These are phyloP conservation scores for Phytophthora pinifolia DNA, from an alignment of 352 stramenopile genomes.

Conservation along the genomic window DNA sequence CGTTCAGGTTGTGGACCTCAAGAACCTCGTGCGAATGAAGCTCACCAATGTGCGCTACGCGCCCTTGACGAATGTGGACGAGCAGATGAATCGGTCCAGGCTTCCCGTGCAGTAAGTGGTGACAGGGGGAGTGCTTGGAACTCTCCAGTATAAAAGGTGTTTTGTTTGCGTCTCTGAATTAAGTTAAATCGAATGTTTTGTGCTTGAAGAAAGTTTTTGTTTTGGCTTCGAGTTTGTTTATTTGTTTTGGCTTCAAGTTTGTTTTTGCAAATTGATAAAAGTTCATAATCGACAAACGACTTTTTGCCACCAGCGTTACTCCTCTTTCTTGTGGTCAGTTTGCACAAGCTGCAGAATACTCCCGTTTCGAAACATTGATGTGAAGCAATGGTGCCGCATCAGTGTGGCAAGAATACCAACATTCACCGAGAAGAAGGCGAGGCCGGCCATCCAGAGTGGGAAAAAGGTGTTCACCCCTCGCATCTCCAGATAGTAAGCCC, in stretches of 20 bases:
- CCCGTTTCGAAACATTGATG: slow-evolving; percentile 56
- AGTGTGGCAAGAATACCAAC: slow-evolving; percentile 73
- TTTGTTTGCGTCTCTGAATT: slow-evolving; percentile 9
- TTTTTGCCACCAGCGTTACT: slow-evolving; percentile 9
- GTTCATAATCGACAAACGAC: no score
- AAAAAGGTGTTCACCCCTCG: slow-evolving; percentile 90
- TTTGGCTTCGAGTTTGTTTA: no score
- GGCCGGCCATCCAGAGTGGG: slow-evolving; percentile 79
- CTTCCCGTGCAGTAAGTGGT: slow-evolving; percentile 14
- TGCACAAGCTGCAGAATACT: slow-evolving; percentile 41
- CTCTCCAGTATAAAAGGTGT: slow-evolving; percentile 5
- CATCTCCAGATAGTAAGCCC: slow-evolving; percentile 91
- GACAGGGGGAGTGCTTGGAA: slow-evolving; percentile 3
- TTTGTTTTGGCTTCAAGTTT: no score
- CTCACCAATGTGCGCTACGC: slow-evolving; percentile 63
- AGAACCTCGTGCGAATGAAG: slow-evolving; percentile 70
- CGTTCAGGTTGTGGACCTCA: slow-evolving; percentile 70
- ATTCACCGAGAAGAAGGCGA: slow-evolving; percentile 91
- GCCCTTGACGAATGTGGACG: slow-evolving; percentile 64
- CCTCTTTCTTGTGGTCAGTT: slow-evolving; percentile 19
- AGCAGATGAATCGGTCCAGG: slow-evolving; percentile 20
- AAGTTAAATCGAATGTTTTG: slow-evolving; percentile 11
- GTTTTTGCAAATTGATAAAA: no score
- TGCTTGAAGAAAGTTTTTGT: neutral
- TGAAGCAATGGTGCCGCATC: slow-evolving; percentile 64